These are phyloP conservation scores for Cyathus striatus DNA, from an alignment of 768 basidiomycete genomes.

Conservation along the genomic window DNA sequence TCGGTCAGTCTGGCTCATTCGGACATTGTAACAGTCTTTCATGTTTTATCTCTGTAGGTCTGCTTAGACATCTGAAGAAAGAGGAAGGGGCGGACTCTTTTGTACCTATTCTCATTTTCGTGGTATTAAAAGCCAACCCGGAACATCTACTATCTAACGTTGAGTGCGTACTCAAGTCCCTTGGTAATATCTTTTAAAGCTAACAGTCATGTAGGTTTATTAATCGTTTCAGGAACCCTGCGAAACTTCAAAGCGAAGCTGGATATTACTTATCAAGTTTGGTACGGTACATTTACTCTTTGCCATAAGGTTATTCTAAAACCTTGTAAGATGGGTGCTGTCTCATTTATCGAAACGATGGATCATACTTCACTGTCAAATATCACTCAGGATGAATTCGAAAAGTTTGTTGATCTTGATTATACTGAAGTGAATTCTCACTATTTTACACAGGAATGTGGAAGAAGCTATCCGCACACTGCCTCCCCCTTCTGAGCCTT, in stretches of 20 bases:
- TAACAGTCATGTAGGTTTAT: slow-evolving; percentile 64
- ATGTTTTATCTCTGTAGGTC: slow-evolving; percentile 42
- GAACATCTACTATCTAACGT: slow-evolving; percentile 91
- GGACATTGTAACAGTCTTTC: too few species aligned
- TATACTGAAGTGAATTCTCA: too few species aligned
- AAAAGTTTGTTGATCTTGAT: slow-evolving; percentile 48
- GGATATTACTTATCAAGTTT: slow-evolving; percentile 97
- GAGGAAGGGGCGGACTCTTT: slow-evolving; percentile 94
- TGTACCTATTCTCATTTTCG: slow-evolving; percentile 89
- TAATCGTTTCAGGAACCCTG: slow-evolving; percentile 87
- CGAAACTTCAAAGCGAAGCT: slow-evolving; percentile 88
- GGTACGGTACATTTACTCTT: slow-evolving; percentile 36
- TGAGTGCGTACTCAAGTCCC: slow-evolving; percentile 58
- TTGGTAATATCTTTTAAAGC: not conserved
- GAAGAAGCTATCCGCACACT: slow-evolving; percentile 48
- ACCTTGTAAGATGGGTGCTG: slow-evolving; percentile 77
- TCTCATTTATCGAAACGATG: slow-evolving; percentile 98
- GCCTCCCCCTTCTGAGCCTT: slow-evolving; percentile 37
- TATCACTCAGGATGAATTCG: slow-evolving; percentile 92
- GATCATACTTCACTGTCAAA: slow-evolving; percentile 93
- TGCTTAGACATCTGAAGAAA: slow-evolving; percentile 80
- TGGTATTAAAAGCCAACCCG: slow-evolving; percentile 93
- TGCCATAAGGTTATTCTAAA: not conserved
- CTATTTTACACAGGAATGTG: slow-evolving; percentile 34
- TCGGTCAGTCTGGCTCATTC: slow-evolving; percentile 60